Conservation (phyloP, 1,284 basidiomycete species). For the Ceratobasidium sp. region DNA sequence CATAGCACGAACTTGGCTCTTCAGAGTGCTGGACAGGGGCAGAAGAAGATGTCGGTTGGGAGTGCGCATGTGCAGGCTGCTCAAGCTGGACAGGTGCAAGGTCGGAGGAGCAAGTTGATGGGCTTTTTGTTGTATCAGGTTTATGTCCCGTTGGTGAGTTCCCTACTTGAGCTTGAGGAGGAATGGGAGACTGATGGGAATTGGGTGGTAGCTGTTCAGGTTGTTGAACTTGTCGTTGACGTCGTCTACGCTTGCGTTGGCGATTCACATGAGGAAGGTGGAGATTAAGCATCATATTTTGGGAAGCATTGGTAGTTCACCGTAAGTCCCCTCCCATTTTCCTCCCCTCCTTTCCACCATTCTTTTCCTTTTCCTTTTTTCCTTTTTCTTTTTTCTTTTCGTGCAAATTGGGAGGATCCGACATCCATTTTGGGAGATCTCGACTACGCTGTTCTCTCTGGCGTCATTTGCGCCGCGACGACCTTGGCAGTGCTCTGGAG, state of each 20-base stretch:
- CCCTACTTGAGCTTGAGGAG: slow-evolving; percentile 13
- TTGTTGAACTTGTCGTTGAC: slow-evolving; percentile 86
- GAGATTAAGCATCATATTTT: slow-evolving; percentile 65
- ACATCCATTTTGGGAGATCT: background rate
- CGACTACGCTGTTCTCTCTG: no score
- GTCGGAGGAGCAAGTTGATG: slow-evolving; percentile 39
- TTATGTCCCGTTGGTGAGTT: slow-evolving; percentile 77
- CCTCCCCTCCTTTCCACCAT: background rate
- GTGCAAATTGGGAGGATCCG: background rate
- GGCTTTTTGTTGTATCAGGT: slow-evolving; percentile 75
- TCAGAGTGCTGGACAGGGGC: background rate
- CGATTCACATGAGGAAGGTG: slow-evolving; percentile 73
- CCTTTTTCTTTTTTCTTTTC: background rate
- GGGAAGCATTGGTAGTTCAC: slow-evolving; percentile 84
- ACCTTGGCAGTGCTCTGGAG: background rate
- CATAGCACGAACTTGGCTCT: slow-evolving; percentile 16
- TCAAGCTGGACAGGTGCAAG: background rate
- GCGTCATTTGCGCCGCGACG: background rate
- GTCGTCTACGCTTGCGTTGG: slow-evolving; percentile 79
- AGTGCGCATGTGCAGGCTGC: background rate
- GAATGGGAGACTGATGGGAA: slow-evolving; percentile 14
- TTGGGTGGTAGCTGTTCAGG: slow-evolving; percentile 74
- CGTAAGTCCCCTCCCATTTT: slow-evolving; percentile 61
- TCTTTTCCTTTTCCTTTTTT: background rate
- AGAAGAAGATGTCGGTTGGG: slow-evolving; percentile 25